Base-by-base conservation (phyloP, 2,329 filamentous ascomycete genomes). In the Curvularia hawaiiensis region DNA sequence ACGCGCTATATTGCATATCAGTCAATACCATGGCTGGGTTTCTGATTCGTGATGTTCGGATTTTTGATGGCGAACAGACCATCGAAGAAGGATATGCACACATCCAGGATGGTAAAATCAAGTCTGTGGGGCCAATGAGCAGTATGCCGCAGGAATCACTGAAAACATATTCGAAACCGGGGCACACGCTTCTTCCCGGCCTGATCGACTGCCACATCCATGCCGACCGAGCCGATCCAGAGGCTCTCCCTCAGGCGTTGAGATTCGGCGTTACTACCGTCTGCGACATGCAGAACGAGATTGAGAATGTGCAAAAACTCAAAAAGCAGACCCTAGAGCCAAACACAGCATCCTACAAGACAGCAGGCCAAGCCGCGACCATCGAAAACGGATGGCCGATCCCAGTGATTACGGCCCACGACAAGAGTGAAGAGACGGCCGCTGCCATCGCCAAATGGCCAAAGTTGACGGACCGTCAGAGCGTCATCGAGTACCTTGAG, bases 321-420 rank as follows among this genome's bases (percentile, higher is more conserved):
- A 60, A 66, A 12, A 66, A 68, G 54, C 73, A 74, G 31, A 64
- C 66, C 0, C 52, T 64, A 6, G 58, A 68, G 52, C 67, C 58
- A 54, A 73, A 67, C 66, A 82, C 64, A 59, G 80, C 81, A 7
- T 79, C 82, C 54, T 77, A 83, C 64, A 84, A 83, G 63, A 81
- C 77, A 1, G 78, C 79, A 2, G 79, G 80, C 11, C 75, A 78
- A 60, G 77, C 79, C 0, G 82, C 82, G 5, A 84, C 82, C 0
- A 79, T 84, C 31, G 76, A 81, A 5, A 80, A 79, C 38, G 82
- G 82, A 3, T 85, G 82, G 82, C 82, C 83, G 0, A 76, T 75
- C 56, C 75, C 78, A 0, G 73, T 82, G 6, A 76, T 81, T 33
- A 68, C 72, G 5, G 75, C 75, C 12, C 73, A 76, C 52, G 70